Evolutionary conservation across 1,139 yeast genomes (phyloP).

Genomic region (Blastobotrys serpentis): DNA sequence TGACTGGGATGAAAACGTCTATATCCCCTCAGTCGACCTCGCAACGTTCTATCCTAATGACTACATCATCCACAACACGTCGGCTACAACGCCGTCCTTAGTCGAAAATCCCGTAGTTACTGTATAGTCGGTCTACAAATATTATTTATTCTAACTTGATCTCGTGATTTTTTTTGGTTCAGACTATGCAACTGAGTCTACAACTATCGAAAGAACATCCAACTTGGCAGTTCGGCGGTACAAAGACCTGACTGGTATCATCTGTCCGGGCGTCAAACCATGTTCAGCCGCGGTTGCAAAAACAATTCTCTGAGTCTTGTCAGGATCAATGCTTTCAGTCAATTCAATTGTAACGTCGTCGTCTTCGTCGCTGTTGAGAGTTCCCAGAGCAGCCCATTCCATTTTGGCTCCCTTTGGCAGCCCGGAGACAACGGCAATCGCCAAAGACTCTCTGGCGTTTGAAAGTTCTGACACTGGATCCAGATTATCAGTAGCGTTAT

Average conservation of each 20-base stretch:
- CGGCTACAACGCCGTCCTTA: not conserved
- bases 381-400: constrained; percentile 62
- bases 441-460: constrained; percentile 19
- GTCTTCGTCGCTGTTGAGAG: not conserved
- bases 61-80: not conserved
- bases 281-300: constrained; percentile 6
- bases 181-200: not conserved
- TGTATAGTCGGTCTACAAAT: not conserved
- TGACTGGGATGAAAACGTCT: constrained; percentile 4
- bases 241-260: constrained; percentile 14
- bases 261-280: constrained; percentile 11
- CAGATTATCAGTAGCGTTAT: not conserved
- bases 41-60: constrained; percentile 7
- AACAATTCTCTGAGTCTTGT: constrained; percentile 1
- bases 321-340: not conserved
- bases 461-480: not conserved
- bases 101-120: not conserved
- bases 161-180: too few relatives aligned
- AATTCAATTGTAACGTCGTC: not conserved
- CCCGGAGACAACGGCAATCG: constrained; percentile 55
- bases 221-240: constrained; percentile 8
- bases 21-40: constrained; percentile 4
- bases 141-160: constrained; percentile 8
- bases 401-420: constrained; percentile 70
- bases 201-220: constrained; percentile 10